Base-by-base conservation (phyloP, 257 asterid genomes). In the Echium plantagineum region DNA sequence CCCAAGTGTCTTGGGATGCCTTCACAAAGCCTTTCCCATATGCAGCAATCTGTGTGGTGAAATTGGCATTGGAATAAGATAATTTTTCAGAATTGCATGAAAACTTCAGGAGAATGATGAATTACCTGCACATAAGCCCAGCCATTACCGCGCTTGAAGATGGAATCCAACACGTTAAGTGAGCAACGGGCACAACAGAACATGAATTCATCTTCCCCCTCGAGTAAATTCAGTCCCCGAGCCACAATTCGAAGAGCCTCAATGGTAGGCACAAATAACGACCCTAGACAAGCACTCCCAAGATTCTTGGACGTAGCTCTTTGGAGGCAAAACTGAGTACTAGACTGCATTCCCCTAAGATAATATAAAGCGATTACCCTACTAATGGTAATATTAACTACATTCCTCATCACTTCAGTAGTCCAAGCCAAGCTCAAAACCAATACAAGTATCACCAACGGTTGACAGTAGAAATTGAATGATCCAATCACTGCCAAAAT, bases 121-220 rank as follows among this genome's bases (percentile, higher is more conserved):
- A 22, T 1, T 75, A 80, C 98, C 83, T 91, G 98, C 64, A 93
- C 97, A 75, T 88, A 93, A 53, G 98, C 98, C 98, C 98, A 93
- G 7, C 98, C 94, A 62, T 93, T 93, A 62, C 97, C 98, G 2
- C 90, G 62, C 55, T 75, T 78, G 73, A 93, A 93, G 74, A 93
- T 74, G 28, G 97, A 84, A 26, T 88, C 83, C 98, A 93, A 85
- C 63, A 86, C 79, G 59, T 69, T 80, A 28, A 93, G 95, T 49
- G 97, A 89, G 66, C 98, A 93, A 68, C 77, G 94, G 20, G 98
- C 98, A 63, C 97, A 93, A 62, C 87, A 93, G 64, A 88, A 93
- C 97, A 93, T 85, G 82, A 88, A 93, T 57, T 93, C 98, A 21
- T 89, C 97, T 70, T 88, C 98, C 15, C 98, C 98, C 74, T 93